Evolutionary conservation across 352 stramenopile species (phyloP), one percentile per base, ranked within the genome.

Genomic region (Phytopythium boreale): DNA sequence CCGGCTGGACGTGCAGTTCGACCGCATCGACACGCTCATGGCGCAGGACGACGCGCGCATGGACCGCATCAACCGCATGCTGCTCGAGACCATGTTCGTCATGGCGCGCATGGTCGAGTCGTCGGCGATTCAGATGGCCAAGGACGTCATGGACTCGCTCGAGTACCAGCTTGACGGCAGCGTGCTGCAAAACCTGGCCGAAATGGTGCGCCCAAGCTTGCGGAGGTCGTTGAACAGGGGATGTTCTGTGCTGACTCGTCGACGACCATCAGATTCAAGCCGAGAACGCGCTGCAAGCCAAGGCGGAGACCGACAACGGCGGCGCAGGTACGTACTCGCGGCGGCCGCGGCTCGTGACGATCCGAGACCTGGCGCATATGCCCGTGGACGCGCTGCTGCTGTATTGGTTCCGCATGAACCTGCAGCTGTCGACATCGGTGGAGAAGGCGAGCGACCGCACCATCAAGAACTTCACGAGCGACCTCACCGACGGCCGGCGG

Each of bases 41-140:
- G 47, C 68, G 19, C 72, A 74, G 66, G 78, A 89, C 47, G 73
- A 90, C 41, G 76, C 84, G 43, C 80, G 79, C 44, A 79, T 79
- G 71, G 78, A 88, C 66, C 78, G 80, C 4, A 79, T 78, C 12
- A 92, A 92, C 53, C 80, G 79, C 12, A 91, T 92, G 83, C 70
- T 94, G 39, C 66, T 92, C 12, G 85, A 94, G 60, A 90, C 80
- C 15, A 77, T 94, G 74, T 90, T 92, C 56, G 85, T 79, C 17
- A 94, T 94, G 85, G 85, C 85, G 22, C 82, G 85, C 4, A 92
- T 92, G 82, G 85, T 94, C 65, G 85, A 94, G 67, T 85, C 83
- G 29, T 85, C 79, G 43, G 78, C 84, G n/a, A 94, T 94, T 59
- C 85, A 94, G 56, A 87, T 90, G 73, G 79, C 80, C 31, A 94